Evolutionary conservation across 805 yeast species (phyloP).

Genomic region (Tetrapisispora nanseiensis): DNA sequence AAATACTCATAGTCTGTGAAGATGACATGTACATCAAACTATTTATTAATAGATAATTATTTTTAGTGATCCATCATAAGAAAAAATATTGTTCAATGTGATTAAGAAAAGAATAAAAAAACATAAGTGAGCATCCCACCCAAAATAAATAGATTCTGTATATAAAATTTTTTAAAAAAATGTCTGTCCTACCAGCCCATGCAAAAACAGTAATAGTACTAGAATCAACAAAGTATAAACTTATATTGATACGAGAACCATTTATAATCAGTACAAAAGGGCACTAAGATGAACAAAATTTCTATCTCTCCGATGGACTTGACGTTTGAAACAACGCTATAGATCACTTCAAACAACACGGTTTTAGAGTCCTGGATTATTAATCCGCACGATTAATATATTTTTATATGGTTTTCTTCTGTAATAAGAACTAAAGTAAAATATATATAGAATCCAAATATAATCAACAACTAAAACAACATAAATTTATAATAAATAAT

Average conservation of each 20-base stretch:
- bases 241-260: not conserved
- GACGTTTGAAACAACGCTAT: constrained; percentile 42
- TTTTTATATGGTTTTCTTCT: constrained; percentile 10
- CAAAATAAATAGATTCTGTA: no score
- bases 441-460: constrained; percentile 6
- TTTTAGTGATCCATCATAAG: no score
- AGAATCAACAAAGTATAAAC: not conserved
- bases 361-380: constrained; percentile 56
- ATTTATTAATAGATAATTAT: no score
- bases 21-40: no score
- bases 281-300: constrained; percentile 55
- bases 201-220: constrained; percentile 16
- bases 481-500: no score
- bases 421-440: constrained; percentile 3
- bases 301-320: constrained; percentile 57
- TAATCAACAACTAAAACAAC: no score
- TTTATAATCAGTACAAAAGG: constrained; percentile 34
- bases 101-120: no score
- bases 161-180: constrained; percentile 9
- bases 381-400: constrained; percentile 49
- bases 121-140: no score
- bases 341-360: constrained; percentile 54
- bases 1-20: no score
- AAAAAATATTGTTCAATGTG: no score
- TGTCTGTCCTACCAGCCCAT: constrained; percentile 70